Evolutionary conservation across 75 land plant genomes (phyloP).

Genomic region (Sequoia sempervirens): DNA sequence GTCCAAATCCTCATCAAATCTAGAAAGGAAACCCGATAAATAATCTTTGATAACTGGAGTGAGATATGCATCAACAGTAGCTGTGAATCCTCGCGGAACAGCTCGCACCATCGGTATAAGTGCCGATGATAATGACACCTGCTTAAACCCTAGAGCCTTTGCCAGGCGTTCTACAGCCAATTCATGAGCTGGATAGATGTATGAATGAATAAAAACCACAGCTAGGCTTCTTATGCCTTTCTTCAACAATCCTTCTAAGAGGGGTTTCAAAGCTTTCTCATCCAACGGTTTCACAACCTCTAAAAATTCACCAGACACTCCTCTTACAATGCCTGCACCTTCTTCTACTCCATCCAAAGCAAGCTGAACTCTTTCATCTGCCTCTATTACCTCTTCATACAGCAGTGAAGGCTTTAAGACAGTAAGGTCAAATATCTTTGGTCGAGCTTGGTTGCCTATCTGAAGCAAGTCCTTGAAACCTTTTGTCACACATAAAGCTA

Average conservation of each 20-base stretch:
- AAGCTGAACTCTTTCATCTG: slow-evolving; percentile 86
- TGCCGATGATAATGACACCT: slow-evolving; percentile 89
- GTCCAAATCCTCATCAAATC: slow-evolving; percentile 71
- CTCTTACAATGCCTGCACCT: slow-evolving; percentile 27
- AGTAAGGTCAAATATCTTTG: slow-evolving; percentile 88
- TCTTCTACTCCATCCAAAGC: slow-evolving; percentile 27
- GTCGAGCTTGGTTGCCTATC: slow-evolving; percentile 97
- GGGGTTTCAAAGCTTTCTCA: slow-evolving; percentile 51
- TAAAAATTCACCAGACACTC: slow-evolving; percentile 87
- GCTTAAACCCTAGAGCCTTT: slow-evolving; percentile 71
- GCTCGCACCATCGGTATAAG: slow-evolving; percentile 97
- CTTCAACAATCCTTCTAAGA: slow-evolving; percentile 55
- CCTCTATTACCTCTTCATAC: slow-evolving; percentile 94
- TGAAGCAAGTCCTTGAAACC: slow-evolving; percentile 85
- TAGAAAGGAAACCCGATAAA: slow-evolving; percentile 82
- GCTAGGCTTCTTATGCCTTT: slow-evolving; percentile 85
- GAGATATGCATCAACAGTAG: slow-evolving; percentile 96
- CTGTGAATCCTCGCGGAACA: slow-evolving; percentile 93
- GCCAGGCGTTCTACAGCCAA: slow-evolving; percentile 66
- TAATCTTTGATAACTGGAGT: slow-evolving; percentile 98
- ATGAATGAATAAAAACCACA: slow-evolving; percentile 90
- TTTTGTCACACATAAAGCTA: slow-evolving; percentile 82
- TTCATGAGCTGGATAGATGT: slow-evolving; percentile 88
- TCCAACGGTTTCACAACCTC: slow-evolving; percentile 68
- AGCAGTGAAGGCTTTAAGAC: slow-evolving; percentile 81